Evolutionary conservation across 257 asterid species (phyloP).

Genomic region (Leonotis leonurus): DNA sequence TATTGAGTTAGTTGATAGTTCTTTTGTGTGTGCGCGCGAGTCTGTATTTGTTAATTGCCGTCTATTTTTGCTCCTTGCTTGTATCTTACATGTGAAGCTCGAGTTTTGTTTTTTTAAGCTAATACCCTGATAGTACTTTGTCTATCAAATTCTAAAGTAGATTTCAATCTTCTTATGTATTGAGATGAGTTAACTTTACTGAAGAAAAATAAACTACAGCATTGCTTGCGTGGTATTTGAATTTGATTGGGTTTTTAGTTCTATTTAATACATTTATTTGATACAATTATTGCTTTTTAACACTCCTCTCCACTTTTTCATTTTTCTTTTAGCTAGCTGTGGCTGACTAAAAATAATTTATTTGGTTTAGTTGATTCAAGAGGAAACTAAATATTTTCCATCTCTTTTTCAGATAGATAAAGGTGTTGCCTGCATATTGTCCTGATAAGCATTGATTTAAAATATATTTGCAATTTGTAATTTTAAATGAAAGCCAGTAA

Average conservation of each 20-base stretch:
- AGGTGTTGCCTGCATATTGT: neutral
- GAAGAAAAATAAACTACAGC: too few species aligned
- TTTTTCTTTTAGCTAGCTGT: neutral
- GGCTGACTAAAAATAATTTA: neutral
- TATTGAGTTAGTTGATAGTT: neutral
- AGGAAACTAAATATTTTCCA: neutral
- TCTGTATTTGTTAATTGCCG: neutral
- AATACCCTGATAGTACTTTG: neutral
- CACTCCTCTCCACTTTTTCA: neutral
- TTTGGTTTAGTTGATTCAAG: neutral
- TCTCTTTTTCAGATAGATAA: neutral
- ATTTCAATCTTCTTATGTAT: too few species aligned
- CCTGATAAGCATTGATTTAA: neutral
- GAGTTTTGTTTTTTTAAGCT: constrained; percentile 7
- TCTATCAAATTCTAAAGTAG: too few species aligned
- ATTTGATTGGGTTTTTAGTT: too few species aligned
- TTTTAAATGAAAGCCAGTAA: neutral
- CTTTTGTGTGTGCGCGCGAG: neutral
- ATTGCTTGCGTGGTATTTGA: too few species aligned
- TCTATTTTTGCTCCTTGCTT: neutral
- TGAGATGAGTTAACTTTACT: too few species aligned
- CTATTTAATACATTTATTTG: too few species aligned
- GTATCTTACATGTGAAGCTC: neutral
- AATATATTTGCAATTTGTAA: neutral
- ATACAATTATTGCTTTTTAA: neutral